Percentiles rank a stretch among this genome's conserved stretches.
Evolutionary conservation across 495 filamentous ascomycete species (phyloP).

Genomic region (Parmelia sp.): DNA sequence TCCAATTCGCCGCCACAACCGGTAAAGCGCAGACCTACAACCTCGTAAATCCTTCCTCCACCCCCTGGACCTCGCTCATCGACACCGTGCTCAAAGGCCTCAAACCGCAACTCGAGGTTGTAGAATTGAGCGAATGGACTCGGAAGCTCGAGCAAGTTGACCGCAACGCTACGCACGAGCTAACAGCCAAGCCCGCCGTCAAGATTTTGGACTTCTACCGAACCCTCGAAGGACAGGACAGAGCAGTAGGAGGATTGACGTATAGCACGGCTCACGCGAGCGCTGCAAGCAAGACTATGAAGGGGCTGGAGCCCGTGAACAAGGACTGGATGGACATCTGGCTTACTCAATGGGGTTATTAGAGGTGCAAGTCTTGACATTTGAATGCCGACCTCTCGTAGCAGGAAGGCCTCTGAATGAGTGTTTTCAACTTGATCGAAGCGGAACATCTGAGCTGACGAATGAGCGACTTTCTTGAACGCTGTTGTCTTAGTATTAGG

Average conservation of each 20-base stretch:
- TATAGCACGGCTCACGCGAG: conserved; percentile 16
- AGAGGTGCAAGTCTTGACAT: too few relatives aligned
- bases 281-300: conserved; percentile 26
- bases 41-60: conserved; percentile 27
- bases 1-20: neutral
- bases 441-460: too few relatives aligned
- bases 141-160: conserved; percentile 17
- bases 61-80: conserved; percentile 27
- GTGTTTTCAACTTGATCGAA: too few relatives aligned
- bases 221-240: conserved; percentile 11
- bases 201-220: conserved; percentile 32
- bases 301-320: conserved; percentile 20
- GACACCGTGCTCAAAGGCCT: conserved; percentile 9
- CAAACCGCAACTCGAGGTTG: conserved; percentile 2
- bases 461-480: too few relatives aligned
- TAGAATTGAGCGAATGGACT: conserved; percentile 25
- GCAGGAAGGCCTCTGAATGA: too few relatives aligned
- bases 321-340: conserved; percentile 42
- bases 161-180: conserved; percentile 9
- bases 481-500: too few relatives aligned
- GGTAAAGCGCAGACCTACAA: conserved; percentile 21
- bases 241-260: conserved; percentile 11
- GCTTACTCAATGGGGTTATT: conserved; percentile 45
- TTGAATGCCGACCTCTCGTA: too few relatives aligned
- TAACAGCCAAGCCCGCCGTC: conserved; percentile 24